Conservation (phyloP, 176 grass and related monocot species). For the Lolium perenne region DNA sequence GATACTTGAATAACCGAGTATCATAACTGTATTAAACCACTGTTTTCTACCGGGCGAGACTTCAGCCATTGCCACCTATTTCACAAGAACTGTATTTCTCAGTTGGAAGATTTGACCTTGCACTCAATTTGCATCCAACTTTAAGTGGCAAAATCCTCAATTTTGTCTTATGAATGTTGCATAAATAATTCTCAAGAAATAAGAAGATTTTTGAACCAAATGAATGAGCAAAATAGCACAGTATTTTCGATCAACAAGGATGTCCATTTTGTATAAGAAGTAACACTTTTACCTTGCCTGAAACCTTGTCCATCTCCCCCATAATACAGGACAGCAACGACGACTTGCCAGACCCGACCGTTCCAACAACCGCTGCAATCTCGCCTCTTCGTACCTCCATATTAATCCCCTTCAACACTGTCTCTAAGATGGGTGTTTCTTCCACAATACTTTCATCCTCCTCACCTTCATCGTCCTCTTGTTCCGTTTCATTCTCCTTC, state of each 20-base stretch:
- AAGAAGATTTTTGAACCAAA: too few relatives aligned
- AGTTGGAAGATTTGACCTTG: too few relatives aligned
- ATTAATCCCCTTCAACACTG: conserved; percentile 52
- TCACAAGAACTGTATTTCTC: neutral
- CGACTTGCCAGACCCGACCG: conserved; percentile 68
- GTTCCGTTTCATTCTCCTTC: neutral
- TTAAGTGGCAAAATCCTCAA: too few relatives aligned
- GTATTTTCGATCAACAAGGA: too few relatives aligned
- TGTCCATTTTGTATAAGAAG: neutral
- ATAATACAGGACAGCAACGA: conserved; percentile 69
- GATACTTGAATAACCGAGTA: neutral
- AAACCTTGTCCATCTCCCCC: conserved; percentile 63
- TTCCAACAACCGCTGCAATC: conserved; percentile 62
- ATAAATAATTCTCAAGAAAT: too few relatives aligned
- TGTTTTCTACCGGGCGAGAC: neutral
- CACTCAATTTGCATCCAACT: too few relatives aligned
- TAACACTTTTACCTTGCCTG: neutral
- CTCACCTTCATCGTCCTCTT: too few relatives aligned
- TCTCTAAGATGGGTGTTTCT: conserved; percentile 39
- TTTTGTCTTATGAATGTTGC: too few relatives aligned
- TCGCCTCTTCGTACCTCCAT: conserved; percentile 50
- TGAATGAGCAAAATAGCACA: too few relatives aligned
- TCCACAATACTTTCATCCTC: conserved; percentile 22
- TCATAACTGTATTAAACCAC: neutral
- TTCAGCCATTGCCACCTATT: neutral